phyloP scores from a whole-genome alignment of 768 basidiomycete genomes.

The Leccinum fibrillosum region DNA sequence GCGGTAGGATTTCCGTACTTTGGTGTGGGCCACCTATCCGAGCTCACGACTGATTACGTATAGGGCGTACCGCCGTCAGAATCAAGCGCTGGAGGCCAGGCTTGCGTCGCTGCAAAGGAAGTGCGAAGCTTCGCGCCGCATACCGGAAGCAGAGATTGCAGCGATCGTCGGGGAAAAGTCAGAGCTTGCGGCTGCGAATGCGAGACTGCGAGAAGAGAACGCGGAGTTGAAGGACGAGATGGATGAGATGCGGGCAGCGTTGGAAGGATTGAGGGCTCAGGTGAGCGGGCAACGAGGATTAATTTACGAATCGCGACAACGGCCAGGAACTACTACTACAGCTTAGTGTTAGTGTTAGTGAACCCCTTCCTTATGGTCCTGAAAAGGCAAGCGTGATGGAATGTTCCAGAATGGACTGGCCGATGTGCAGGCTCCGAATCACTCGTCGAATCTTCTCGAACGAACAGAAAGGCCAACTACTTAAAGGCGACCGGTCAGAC shows the following conservation, averaged over 20 bases:
- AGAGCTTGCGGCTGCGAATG: conserved; percentile 46
- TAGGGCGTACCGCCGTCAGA: conserved; percentile 57
- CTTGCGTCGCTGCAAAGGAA: conserved; percentile 46
- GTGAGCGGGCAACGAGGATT: conserved; percentile 44
- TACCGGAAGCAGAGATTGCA: conserved; percentile 41
- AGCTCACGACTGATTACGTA: conserved; percentile 23
- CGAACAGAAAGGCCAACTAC: conserved; percentile 28
- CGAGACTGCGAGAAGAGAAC: conserved; percentile 58
- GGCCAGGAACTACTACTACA: conserved; percentile 26
- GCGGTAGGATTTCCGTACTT: conserved; percentile 40
- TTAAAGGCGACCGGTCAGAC: conserved; percentile 31
- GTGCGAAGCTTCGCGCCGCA: conserved; percentile 33
- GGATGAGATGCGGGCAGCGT: conserved; percentile 68
- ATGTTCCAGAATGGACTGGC: conserved; percentile 33
- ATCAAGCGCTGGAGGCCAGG: conserved; percentile 60
- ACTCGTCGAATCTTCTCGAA: conserved; percentile 46
- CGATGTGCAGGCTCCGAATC: conserved; percentile 4
- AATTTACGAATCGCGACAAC: conserved; percentile 46
- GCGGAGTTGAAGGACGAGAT: conserved; percentile 48
- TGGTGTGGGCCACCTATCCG: not conserved
- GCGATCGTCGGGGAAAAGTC: conserved; percentile 46
- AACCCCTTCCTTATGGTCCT: not conserved
- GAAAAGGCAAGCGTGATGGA: conserved; percentile 32
- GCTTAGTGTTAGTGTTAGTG: not conserved
- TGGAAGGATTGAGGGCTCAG: conserved; percentile 62